Percentiles rank a stretch among this genome's conserved stretches.
phyloP scores from a whole-genome alignment of 2,329 filamentous ascomycete genomes.

The Colletotrichum sansevieriae region DNA sequence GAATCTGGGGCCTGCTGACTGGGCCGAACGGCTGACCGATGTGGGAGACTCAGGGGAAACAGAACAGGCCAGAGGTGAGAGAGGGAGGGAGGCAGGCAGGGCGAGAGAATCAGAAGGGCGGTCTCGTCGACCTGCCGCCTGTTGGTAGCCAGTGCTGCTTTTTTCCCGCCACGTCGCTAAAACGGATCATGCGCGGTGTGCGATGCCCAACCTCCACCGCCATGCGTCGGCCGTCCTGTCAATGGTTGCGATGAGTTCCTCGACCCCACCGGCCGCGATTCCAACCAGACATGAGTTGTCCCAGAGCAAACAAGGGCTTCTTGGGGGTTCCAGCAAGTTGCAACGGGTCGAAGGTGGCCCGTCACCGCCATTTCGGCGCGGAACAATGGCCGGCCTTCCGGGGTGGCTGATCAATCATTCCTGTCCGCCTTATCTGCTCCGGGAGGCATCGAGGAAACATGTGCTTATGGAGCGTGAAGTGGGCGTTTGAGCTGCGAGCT shows the following conservation, averaged over 20 bases:
- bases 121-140: conserved; percentile 35
- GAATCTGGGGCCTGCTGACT: conserved; percentile 26
- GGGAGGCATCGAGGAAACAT: conserved; percentile 1
- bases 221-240: conserved; percentile 38
- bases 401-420: conserved; percentile 35
- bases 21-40: conserved; percentile 12
- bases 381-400: conserved; percentile 38
- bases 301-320: conserved; percentile 26
- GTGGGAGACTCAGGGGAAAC: conserved; percentile 10
- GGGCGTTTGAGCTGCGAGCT: neutral
- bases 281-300: conserved; percentile 38
- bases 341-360: conserved; percentile 21
- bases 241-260: conserved; percentile 34
- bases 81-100: conserved; percentile 8
- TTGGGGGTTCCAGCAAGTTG: conserved; percentile 19
- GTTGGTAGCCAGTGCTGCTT: conserved; percentile 19
- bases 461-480: conserved; percentile 7
- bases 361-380: conserved; percentile 42
- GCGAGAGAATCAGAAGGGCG: conserved; percentile 21
- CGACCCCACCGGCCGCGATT: conserved; percentile 36
- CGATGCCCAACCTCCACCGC: conserved; percentile 42
- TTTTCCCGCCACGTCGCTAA: conserved; percentile 39
- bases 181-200: conserved; percentile 39
- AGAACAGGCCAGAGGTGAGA: neutral
- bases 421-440: conserved; percentile 16